Evolutionary conservation across 139 green algal species (phyloP), one percentile per base, ranked within the genome.

Genomic region (Chlorella sp.): DNA sequence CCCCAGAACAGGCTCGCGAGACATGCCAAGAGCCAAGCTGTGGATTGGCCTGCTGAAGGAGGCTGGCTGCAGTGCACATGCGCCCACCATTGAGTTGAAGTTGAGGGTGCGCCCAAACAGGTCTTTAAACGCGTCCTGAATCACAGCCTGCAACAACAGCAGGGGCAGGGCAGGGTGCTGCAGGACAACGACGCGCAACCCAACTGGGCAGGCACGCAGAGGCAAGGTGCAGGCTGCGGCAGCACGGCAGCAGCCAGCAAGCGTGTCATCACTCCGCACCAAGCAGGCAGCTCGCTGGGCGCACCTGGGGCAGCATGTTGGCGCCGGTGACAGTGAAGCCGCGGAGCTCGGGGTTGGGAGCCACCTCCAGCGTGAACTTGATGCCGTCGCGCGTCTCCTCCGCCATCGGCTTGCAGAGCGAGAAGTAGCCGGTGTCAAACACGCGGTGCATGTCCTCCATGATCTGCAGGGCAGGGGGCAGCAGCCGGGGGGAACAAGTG

Each of bases 361-460:
- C 86, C 81, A 95, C 95, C 86, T 93, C 85, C 63, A 99, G 91
- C 56, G 92, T 94, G 39, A 99, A 91, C 70, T 94, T 94, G 28
- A 99, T 92, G 3, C 97, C 97, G 78, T 99, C 97, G 2, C 97
- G 89, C 16, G 97, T 99, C 89, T 99, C 96, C 80, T 98, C 93
- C 7, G 96, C 92, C 23, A 90, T 79, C 0, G 96, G 95, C 30
- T 89, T 63, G 73, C 91, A 92, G 36, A 82, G 86, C 2, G 83
- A 74, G 88, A 99, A 99, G 90, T 95, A 98, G 55, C 97, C 97
- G 9, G 95, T 97, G 85, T 91, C 88, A 74, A 99, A 98, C 38
- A 99, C 92, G 15, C 95, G 91, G 34, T 90, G 74, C 62, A 98
- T 86, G 75, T 99, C 95, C 2, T 94, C 90, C 82, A 96, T 69